Evolutionary conservation across 257 asterid species (phyloP).

Genomic region (Penstemon barbatus): DNA sequence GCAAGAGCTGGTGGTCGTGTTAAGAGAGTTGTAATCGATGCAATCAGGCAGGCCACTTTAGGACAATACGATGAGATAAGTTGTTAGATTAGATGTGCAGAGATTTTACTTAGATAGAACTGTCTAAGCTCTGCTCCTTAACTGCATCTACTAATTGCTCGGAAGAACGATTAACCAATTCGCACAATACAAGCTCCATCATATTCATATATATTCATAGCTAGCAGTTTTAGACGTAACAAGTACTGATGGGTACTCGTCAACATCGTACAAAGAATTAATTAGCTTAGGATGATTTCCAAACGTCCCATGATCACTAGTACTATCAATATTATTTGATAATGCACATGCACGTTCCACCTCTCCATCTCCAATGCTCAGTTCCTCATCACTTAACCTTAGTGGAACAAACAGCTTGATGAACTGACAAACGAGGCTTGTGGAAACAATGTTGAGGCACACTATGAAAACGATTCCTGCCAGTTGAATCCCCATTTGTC

Average conservation of each 20-base stretch:
- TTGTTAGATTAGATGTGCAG: no score
- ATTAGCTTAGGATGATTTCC: slow-evolving; percentile 28
- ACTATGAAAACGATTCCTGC: slow-evolving; percentile 39
- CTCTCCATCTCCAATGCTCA: slow-evolving; percentile 40
- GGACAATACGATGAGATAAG: no score
- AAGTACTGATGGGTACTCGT: slow-evolving; percentile 43
- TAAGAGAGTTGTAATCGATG: no score
- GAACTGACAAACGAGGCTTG: slow-evolving; percentile 44
- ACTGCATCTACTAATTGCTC: no score
- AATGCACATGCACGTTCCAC: slow-evolving; percentile 45
- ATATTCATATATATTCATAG: slow-evolving; percentile 35
- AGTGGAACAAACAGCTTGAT: slow-evolving; percentile 44
- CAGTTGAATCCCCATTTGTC: slow-evolving; percentile 48
- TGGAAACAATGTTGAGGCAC: slow-evolving; percentile 40
- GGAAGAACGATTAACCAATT: no score
- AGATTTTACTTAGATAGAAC: no score
- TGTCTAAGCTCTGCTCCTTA: no score
- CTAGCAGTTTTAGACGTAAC: slow-evolving; percentile 31
- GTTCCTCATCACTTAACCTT: slow-evolving; percentile 40
- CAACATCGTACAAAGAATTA: slow-evolving; percentile 44
- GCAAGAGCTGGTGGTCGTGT: no score
- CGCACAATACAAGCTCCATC: background rate
- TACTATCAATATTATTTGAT: slow-evolving; percentile 24
- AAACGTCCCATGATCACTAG: slow-evolving; percentile 17
- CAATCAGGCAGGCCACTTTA: no score